phyloP scores from a whole-genome alignment of 2,329 filamentous ascomycete species.

The Colletotrichum cuscutae region DNA sequence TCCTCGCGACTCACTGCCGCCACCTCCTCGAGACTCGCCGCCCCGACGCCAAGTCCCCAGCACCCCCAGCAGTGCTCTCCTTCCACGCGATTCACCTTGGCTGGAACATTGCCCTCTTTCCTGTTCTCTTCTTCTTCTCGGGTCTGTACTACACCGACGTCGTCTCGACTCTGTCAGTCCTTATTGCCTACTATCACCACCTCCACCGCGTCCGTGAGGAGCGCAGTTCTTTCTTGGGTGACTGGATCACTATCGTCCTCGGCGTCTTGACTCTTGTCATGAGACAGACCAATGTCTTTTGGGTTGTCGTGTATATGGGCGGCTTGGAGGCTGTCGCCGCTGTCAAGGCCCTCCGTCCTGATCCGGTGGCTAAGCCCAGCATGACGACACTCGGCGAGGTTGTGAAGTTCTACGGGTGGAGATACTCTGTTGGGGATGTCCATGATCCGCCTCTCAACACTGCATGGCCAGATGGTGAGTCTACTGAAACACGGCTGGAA shows the following conservation, averaged over 20 bases:
- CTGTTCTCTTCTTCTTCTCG: slow-evolving; percentile 95
- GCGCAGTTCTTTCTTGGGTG: slow-evolving; percentile 48
- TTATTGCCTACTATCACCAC: slow-evolving; percentile 73
- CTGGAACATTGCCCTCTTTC: slow-evolving; percentile 86
- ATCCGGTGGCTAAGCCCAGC: slow-evolving; percentile 42
- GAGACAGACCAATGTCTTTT: slow-evolving; percentile 97
- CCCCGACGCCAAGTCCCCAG: neutral
- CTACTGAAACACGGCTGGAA: neutral
- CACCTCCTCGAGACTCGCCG: slow-evolving; percentile 58
- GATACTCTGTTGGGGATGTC: slow-evolving; percentile 61
- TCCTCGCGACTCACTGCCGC: slow-evolving; percentile 63
- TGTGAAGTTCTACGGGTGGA: slow-evolving; percentile 50
- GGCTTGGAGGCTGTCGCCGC: slow-evolving; percentile 66
- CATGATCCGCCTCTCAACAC: slow-evolving; percentile 63
- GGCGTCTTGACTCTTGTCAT: slow-evolving; percentile 78
- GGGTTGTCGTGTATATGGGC: slow-evolving; percentile 84
- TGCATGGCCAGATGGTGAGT: slow-evolving; percentile 62
- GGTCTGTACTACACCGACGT: slow-evolving; percentile 96
- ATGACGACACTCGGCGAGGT: slow-evolving; percentile 47
- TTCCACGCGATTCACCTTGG: slow-evolving; percentile 68
- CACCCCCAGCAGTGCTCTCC: slow-evolving; percentile 43
- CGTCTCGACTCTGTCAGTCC: slow-evolving; percentile 79
- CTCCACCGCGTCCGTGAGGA: slow-evolving; percentile 53
- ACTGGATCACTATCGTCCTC: slow-evolving; percentile 59
- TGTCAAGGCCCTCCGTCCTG: slow-evolving; percentile 55